Evolutionary conservation across 116 monocot species (phyloP).

Genomic region (Cymodocea nodosa): DNA sequence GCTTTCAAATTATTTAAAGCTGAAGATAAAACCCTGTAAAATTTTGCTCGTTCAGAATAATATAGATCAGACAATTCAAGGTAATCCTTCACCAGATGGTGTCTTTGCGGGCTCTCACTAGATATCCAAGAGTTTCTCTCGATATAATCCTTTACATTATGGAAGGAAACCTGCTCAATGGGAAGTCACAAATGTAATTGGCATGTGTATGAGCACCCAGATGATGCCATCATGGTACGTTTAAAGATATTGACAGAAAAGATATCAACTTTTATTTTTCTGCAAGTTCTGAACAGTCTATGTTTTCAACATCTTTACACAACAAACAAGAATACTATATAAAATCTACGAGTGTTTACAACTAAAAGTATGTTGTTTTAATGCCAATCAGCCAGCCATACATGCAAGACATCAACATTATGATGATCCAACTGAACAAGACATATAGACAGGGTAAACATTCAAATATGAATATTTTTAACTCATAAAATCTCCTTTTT

Average conservation of each 20-base stretch:
- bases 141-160: slow-evolving; percentile 10
- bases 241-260: too few relatives aligned
- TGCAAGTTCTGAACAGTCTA: too few relatives aligned
- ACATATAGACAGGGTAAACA: too few relatives aligned
- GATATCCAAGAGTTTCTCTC: slow-evolving; percentile 26
- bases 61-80: slow-evolving; percentile 24
- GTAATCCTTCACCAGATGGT: slow-evolving; percentile 35
- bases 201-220: too few relatives aligned
- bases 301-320: neutral
- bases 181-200: too few relatives aligned
- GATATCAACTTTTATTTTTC: too few relatives aligned
- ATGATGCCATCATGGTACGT: too few relatives aligned
- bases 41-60: slow-evolving; percentile 10
- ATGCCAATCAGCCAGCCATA: too few relatives aligned
- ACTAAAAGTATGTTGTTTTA: neutral
- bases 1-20: slow-evolving; percentile 28
- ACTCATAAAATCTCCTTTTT: too few relatives aligned
- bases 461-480: too few relatives aligned
- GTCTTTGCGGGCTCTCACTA: slow-evolving; percentile 2
- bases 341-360: neutral
- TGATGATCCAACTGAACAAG: too few relatives aligned
- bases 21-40: slow-evolving; percentile 18
- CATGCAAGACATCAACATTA: too few relatives aligned
- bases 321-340: neutral
- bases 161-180: neutral